Evolutionary conservation across 2,329 filamentous ascomycete genomes (phyloP), one percentile per base, ranked within the genome.

Genomic region (Claviceps arundinis): DNA sequence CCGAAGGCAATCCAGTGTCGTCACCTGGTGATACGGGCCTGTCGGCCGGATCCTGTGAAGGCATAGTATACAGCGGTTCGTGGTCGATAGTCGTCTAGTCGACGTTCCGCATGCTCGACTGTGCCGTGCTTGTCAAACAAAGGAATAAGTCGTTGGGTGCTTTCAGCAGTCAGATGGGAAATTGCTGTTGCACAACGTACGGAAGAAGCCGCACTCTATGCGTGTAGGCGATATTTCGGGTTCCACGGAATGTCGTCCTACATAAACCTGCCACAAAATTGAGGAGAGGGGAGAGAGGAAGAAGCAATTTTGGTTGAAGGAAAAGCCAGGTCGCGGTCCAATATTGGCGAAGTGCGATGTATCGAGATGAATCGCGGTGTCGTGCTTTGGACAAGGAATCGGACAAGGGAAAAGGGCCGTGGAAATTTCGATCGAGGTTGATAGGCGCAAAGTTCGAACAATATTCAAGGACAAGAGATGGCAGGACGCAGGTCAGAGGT

Each of bases 1-100:
- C 68, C 41, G 59, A 60, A 19, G 68, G 64, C 50, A 72, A 70
- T 54, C 63, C 62, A 52, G 65, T 64, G 41, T 69, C 69, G 50
- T 72, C 67, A 50, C 62, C 60, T 45, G 70, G 66, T 52, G 68
- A 66, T 49, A 62, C 61, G 34, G 67, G 60, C 53, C 63, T 65
- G 54, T 64, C 61, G 53, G 64, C 64, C 40, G 59, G 55, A 47
- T 64, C 62, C 49, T 70, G 68, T 17, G 65, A 63, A 47, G 68
- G 64, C 72, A 73, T 74, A 52, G 56, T 34, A 54, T 38, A 44
- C 30, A 42, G 43, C 40, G 17, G 14, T 43, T 40, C 19, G 11
- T 34, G 30, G 16, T 38, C 17, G 44, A 24, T 26, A 17, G 19
- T 43, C 30, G 43, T 40, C 43, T 48, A 6, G 34, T 50, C 41